A percentile compares a stretch with the other conserved stretches of the same genome.
phyloP scores from a whole-genome alignment of 2,329 filamentous ascomycete species.

The Calcarisporium arbuscula region DNA sequence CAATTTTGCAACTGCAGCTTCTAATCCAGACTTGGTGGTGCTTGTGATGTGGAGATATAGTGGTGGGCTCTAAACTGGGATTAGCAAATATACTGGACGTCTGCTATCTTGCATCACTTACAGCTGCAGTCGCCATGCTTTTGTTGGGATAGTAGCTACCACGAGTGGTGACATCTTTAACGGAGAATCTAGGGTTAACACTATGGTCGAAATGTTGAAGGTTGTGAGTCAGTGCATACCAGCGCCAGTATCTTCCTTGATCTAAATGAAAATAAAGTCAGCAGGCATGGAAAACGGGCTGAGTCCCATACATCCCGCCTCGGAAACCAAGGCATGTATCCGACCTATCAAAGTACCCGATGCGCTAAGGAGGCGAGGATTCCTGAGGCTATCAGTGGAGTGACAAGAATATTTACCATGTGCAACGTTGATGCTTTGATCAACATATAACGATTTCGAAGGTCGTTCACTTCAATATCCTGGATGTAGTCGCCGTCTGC shows the following conservation, averaged over 20 bases:
- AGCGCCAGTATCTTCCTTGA: constrained; percentile 99
- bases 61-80: constrained; percentile 66
- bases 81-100: constrained; percentile 3
- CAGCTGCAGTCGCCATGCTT: constrained; percentile 88
- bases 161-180: constrained; percentile 92
- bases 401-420: constrained; percentile 83
- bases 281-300: constrained; percentile 78
- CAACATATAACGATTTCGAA: constrained; percentile 92
- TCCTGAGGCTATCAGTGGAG: constrained; percentile 33
- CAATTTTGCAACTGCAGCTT: constrained; percentile 80
- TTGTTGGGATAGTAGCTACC: constrained; percentile 97
- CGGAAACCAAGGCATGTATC: too few species aligned
- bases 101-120: constrained; percentile 41
- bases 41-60: constrained; percentile 94
- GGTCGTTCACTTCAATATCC: constrained; percentile 97
- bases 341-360: too few species aligned
- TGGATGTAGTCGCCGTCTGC: constrained; percentile 97
- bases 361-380: too few species aligned
- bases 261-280: constrained; percentile 95
- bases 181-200: constrained; percentile 47
- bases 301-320: too few species aligned
- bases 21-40: constrained; percentile 84
- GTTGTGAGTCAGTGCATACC: constrained; percentile 64
- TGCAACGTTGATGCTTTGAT: constrained; percentile 97
- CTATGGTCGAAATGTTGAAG: constrained; percentile 27